phyloP scores from a whole-genome alignment of 2,329 filamentous ascomycete genomes.

The Cadophora sp. region DNA sequence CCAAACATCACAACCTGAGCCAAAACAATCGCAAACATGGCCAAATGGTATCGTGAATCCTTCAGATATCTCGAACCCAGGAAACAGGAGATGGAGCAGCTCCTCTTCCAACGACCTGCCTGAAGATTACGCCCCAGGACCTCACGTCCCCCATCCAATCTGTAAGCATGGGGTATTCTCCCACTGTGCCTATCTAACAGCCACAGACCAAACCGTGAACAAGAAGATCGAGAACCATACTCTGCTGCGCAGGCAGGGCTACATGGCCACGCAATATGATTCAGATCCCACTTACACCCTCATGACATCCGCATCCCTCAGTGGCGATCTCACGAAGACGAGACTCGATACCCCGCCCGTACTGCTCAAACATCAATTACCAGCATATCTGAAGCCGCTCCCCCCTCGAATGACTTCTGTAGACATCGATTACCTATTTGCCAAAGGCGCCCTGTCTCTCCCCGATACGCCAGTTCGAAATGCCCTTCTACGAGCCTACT shows the following conservation, averaged over 20 bases:
- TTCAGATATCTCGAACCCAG: slow-evolving; percentile 37
- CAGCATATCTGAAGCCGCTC: slow-evolving; percentile 78
- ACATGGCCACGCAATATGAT: slow-evolving; percentile 24
- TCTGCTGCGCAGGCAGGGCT: slow-evolving; percentile 32
- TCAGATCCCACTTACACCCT: slow-evolving; percentile 34
- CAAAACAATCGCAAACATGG: slow-evolving; percentile 28
- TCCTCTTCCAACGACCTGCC: slow-evolving; percentile 31
- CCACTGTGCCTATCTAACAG: slow-evolving; percentile 18
- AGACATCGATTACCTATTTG: slow-evolving; percentile 81
- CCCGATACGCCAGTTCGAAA: slow-evolving; percentile 75
- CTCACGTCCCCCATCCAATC: slow-evolving; percentile 42
- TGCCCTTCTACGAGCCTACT: slow-evolving; percentile 80
- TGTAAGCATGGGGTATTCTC: slow-evolving; percentile 36
- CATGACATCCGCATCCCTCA: slow-evolving; percentile 38
- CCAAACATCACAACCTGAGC: slow-evolving; percentile 22
- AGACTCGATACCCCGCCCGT: slow-evolving; percentile 28
- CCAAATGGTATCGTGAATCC: slow-evolving; percentile 38
- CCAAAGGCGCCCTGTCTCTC: slow-evolving; percentile 84
- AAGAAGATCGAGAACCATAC: slow-evolving; percentile 33
- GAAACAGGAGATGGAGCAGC: slow-evolving; percentile 37
- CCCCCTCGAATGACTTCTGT: slow-evolving; percentile 79
- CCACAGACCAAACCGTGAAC: slow-evolving; percentile 38
- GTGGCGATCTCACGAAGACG: slow-evolving; percentile 39
- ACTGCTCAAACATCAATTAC: slow-evolving; percentile 48
- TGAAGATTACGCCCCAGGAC: slow-evolving; percentile 27